Percentiles rank a stretch among this genome's conserved stretches.
Conservation (phyloP, 2,329 filamentous ascomycete species). For the Penicillium glabrum region DNA sequence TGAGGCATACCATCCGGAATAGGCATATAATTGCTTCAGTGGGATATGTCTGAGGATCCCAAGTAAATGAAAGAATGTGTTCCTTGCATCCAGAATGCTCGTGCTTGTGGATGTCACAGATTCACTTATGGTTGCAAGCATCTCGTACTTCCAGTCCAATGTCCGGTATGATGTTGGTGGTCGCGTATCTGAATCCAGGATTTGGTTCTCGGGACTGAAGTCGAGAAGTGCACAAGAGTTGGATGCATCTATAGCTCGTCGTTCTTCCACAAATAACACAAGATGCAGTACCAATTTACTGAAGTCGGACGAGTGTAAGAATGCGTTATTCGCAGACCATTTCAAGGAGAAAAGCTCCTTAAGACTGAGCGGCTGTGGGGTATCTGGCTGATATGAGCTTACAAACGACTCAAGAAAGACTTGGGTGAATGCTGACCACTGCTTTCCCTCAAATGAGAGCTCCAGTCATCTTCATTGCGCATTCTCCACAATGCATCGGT, state of each 20-base stretch:
- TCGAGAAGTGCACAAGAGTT: neutral
- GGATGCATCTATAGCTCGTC: neutral
- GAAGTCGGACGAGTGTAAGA: neutral
- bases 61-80: neutral
- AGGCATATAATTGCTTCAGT: neutral
- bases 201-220: neutral
- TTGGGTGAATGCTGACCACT: neutral
- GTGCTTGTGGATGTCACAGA: neutral
- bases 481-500: neutral
- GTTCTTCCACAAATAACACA: neutral
- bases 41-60: neutral
- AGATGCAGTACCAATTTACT: neutral
- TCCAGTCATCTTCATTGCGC: neutral
- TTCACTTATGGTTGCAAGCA: neutral
- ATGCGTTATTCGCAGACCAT: neutral
- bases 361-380: neutral
- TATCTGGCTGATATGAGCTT: neutral
- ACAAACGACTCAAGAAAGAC: neutral
- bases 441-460: neutral
- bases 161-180: neutral
- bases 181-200: neutral
- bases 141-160: neutral
- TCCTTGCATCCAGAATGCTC: neutral
- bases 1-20: neutral
- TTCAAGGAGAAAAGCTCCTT: neutral